Evolutionary conservation across 805 yeast species (phyloP).

Genomic region (Debaryomyces prosopidis): DNA sequence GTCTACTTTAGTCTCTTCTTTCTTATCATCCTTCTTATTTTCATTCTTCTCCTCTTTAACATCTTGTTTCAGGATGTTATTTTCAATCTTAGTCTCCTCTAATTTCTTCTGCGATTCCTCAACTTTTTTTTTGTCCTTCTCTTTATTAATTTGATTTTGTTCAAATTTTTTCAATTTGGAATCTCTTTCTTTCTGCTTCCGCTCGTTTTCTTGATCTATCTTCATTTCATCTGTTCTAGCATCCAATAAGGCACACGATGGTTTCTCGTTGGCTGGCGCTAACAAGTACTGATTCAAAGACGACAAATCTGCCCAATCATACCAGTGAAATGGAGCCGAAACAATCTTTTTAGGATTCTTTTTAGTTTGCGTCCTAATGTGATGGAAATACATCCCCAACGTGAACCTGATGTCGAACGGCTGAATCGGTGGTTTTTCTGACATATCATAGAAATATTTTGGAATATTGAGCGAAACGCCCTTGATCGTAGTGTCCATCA

Average conservation of each 20-base stretch:
- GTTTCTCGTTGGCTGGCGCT: slow-evolving; percentile 24
- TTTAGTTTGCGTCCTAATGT: slow-evolving; percentile 27
- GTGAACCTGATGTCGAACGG: slow-evolving; percentile 59
- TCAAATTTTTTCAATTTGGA: slow-evolving; percentile 5
- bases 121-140: slow-evolving; percentile 9
- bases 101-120: slow-evolving; percentile 9
- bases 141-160: slow-evolving; percentile 6
- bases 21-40: not conserved
- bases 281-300: slow-evolving; percentile 32
- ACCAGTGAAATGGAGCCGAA: slow-evolving; percentile 49
- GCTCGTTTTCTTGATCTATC: slow-evolving; percentile 3
- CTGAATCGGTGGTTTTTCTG: slow-evolving; percentile 17
- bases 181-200: slow-evolving; percentile 9
- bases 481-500: slow-evolving; percentile 11
- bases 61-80: not conserved
- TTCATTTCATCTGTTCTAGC: slow-evolving; percentile 20
- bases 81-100: slow-evolving; percentile 9
- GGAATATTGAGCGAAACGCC: slow-evolving; percentile 13
- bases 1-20: not conserved
- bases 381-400: slow-evolving; percentile 42
- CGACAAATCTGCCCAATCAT: slow-evolving; percentile 55
- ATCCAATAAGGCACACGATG: slow-evolving; percentile 46
- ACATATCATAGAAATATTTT: slow-evolving; percentile 10
- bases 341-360: slow-evolving; percentile 16
- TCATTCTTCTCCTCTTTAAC: slow-evolving; percentile 2